Conservation (phyloP, 768 basidiomycete species). For the Mrakia blollopis region DNA sequence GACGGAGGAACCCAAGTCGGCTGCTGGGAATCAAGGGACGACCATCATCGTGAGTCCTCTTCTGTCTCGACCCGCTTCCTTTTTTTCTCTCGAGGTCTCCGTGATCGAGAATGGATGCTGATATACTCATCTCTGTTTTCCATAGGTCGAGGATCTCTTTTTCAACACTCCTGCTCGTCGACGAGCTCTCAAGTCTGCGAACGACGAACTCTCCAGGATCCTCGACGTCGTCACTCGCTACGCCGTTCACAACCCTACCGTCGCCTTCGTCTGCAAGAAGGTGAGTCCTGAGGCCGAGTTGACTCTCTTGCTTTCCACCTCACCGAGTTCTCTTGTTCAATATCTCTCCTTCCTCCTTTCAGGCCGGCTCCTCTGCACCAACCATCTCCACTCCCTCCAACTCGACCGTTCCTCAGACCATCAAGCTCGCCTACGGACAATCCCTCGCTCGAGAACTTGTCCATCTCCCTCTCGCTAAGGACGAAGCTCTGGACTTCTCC, state of each 20-base stretch:
- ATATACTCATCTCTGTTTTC: neutral
- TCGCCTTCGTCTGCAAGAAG: constrained; percentile 90
- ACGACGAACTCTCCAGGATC: constrained; percentile 88
- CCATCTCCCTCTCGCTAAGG: constrained; percentile 42
- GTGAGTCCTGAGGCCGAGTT: constrained; percentile 49
- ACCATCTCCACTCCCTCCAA: constrained; percentile 74
- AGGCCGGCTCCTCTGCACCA: constrained; percentile 69
- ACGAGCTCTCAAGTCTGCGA: constrained; percentile 71
- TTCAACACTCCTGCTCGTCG: constrained; percentile 86
- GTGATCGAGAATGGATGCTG: neutral
- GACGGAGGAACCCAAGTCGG: constrained; percentile 72
- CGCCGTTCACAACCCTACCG: constrained; percentile 83
- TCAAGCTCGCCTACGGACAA: constrained; percentile 74
- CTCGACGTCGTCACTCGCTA: constrained; percentile 89
- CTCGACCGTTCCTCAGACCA: constrained; percentile 62
- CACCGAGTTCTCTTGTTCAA: constrained; percentile 18
- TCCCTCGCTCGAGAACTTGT: constrained; percentile 70
- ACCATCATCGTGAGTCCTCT: constrained; percentile 62
- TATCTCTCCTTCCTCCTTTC: neutral
- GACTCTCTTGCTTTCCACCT: no score
- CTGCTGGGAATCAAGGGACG: constrained; percentile 92
- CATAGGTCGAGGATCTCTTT: constrained; percentile 89
- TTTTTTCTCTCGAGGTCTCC: neutral
- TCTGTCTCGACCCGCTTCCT: neutral
- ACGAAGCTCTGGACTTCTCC: constrained; percentile 56